A percentile compares a stretch with the other conserved stretches of the same genome.
Evolutionary conservation across 2,329 filamentous ascomycete genomes (phyloP).

Genomic region (Stachybotrys chartarum): DNA sequence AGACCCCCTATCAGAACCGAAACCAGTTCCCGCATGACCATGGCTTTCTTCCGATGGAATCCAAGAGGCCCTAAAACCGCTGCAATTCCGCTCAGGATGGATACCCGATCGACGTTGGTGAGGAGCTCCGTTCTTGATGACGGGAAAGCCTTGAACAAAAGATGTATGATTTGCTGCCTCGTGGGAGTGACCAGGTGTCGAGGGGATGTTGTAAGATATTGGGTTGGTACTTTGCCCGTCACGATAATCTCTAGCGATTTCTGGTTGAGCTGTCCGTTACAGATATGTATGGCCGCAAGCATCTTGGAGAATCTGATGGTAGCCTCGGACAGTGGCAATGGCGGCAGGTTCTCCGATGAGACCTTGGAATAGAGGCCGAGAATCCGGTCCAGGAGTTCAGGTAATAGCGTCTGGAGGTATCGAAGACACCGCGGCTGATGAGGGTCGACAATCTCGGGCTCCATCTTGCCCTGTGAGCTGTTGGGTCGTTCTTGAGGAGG

Average conservation of each 20-base stretch:
- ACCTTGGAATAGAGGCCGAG: slow-evolving; percentile 66
- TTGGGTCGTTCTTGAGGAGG: slow-evolving; percentile 38
- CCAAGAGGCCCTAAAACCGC: slow-evolving; percentile 76
- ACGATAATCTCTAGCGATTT: slow-evolving; percentile 59
- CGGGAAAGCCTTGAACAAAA: slow-evolving; percentile 65
- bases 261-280: slow-evolving; percentile 54
- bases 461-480: slow-evolving; percentile 20
- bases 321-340: slow-evolving; percentile 64
- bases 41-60: slow-evolving; percentile 81
- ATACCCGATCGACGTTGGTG: slow-evolving; percentile 67
- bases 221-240: slow-evolving; percentile 48
- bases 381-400: slow-evolving; percentile 70
- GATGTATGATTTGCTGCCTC: slow-evolving; percentile 56
- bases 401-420: slow-evolving; percentile 52
- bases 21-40: slow-evolving; percentile 81
- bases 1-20: slow-evolving; percentile 76
- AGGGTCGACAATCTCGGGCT: slow-evolving; percentile 26
- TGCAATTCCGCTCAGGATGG: slow-evolving; percentile 78
- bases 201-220: slow-evolving; percentile 43
- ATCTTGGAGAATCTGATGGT: slow-evolving; percentile 68
- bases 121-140: slow-evolving; percentile 58
- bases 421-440: slow-evolving; percentile 46
- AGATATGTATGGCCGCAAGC: slow-evolving; percentile 58
- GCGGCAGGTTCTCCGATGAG: slow-evolving; percentile 63
- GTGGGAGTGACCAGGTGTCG: slow-evolving; percentile 48